Percentiles rank a stretch among this genome's conserved stretches.
These are phyloP conservation scores for Suillus discolor DNA, from an alignment of 768 basidiomycete species.

Conservation along the genomic window DNA sequence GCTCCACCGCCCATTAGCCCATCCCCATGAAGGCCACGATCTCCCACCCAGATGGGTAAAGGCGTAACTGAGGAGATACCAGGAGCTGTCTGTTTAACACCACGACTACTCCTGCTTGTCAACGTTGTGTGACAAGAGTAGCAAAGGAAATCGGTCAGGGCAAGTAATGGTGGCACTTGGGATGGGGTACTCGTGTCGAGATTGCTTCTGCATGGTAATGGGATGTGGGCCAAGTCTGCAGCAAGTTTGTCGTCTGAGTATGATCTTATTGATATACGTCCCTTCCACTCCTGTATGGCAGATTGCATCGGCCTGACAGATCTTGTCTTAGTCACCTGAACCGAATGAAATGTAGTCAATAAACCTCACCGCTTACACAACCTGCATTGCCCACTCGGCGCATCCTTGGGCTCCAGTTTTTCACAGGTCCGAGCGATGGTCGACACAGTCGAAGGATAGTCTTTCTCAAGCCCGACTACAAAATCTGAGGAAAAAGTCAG, in stretches of 20 bases:
- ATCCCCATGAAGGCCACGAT: not conserved
- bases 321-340: constrained; percentile 2
- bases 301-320: constrained; percentile 59
- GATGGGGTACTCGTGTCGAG: not conserved
- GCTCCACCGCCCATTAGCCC: constrained; percentile 23
- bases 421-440: constrained; percentile 80
- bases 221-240: constrained; percentile 17
- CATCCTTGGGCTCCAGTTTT: constrained; percentile 71
- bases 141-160: constrained; percentile 50
- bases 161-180: constrained; percentile 9
- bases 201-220: constrained; percentile 1
- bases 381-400: constrained; percentile 49
- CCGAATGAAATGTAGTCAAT: not conserved
- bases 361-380: constrained; percentile 63
- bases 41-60: constrained; percentile 37
- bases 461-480: constrained; percentile 75
- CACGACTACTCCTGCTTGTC: constrained; percentile 57
- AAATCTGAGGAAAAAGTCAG: constrained; percentile 53
- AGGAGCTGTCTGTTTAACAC: constrained; percentile 22
- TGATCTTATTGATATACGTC: constrained; percentile 70
- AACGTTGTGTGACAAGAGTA: constrained; percentile 65
- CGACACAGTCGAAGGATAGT: constrained; percentile 87
- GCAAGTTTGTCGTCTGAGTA: constrained; percentile 25
- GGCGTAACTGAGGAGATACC: constrained; percentile 20
- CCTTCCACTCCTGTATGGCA: constrained; percentile 73